Base-by-base conservation (phyloP, 208 protist species). In the Naegleria lovaniensis region DNA sequence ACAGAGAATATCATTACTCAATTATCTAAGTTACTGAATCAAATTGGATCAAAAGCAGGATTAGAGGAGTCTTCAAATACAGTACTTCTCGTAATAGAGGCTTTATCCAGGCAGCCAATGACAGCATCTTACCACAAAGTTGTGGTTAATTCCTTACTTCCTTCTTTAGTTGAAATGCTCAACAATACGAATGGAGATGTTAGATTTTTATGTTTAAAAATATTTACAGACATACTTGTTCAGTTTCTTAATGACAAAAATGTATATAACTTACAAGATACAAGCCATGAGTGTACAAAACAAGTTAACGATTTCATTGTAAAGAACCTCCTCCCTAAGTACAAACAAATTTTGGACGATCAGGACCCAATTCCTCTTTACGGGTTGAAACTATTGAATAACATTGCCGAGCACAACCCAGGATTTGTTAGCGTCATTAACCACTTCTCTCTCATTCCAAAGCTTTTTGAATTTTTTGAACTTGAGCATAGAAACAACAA, bases 351-450 rank as follows among this genome's bases (percentile, higher is more conserved):
- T 39, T 92, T 98, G 85, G 92, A 90, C 7, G 95, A 96, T 83
- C 93, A 91, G 48, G 94, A 95, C 51, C 96, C 96, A 13, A 95
- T 97, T 22, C 97, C 97, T 0, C 94, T 95, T 38, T 95, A 96
- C 91, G 94, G 95, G 19, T 92, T 97, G 83, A 95, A 96, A n/a
- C 92, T 98, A 11, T 91, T 98, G 11, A 93, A 88, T 48, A 90
- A 79, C 67, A 93, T 92, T 52, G 91, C 85, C 16, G 90, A 88
- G 76, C 94, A 95, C 25, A 91, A 94, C 59, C 83, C 90, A 19
- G 88, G 89, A 6, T 90, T 93, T 41, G 89, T 93, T 51, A 83
- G 58, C 29, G 75, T 40, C 4, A 85, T 84, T 48, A 67, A 85
- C 6, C 92, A 95, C 29, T 79, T 94, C 22, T 90, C 94, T 75